A percentile compares a stretch with the other conserved stretches of the same genome.
Evolutionary conservation across 2,329 filamentous ascomycete species (phyloP).

Genomic region (Colletotrichum australisinense): DNA sequence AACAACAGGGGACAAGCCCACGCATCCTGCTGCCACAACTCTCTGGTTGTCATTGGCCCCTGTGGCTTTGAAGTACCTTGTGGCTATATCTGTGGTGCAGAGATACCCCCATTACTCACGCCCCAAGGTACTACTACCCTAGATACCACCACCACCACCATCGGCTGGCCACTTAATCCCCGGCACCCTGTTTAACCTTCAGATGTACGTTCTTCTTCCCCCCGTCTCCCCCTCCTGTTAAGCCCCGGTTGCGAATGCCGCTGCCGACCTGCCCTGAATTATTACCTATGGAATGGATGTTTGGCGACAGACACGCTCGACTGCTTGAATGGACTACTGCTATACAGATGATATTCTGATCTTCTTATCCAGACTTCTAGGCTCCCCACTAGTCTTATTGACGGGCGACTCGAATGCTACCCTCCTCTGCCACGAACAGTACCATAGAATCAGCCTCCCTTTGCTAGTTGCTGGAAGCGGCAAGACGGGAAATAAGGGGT

Average conservation of each 20-base stretch:
- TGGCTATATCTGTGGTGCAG: background rate
- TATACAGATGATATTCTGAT: background rate
- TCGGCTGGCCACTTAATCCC: slow-evolving; percentile 3
- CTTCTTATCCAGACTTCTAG: background rate
- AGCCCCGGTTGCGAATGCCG: background rate
- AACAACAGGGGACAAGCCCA: background rate
- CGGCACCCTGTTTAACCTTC: slow-evolving; percentile 15
- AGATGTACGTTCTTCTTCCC: slow-evolving; percentile 11
- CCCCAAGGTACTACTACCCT: background rate
- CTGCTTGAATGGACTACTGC: background rate
- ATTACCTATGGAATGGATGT: background rate
- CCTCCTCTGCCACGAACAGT: background rate
- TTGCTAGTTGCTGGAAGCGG: slow-evolving; percentile 8
- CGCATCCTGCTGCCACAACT: background rate
- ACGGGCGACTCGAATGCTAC: background rate
- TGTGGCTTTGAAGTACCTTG: background rate
- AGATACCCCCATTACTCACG: background rate
- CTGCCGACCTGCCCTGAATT: background rate
- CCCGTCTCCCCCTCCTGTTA: background rate
- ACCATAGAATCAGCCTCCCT: slow-evolving; percentile 6
- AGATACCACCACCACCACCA: background rate
- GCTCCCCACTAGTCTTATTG: background rate
- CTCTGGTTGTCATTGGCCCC: background rate
- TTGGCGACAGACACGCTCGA: background rate
- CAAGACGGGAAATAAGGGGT: slow-evolving; percentile 22